These are phyloP conservation scores for Aspergillus hortae DNA, from an alignment of 2,329 filamentous ascomycete genomes.

Conservation along the genomic window DNA sequence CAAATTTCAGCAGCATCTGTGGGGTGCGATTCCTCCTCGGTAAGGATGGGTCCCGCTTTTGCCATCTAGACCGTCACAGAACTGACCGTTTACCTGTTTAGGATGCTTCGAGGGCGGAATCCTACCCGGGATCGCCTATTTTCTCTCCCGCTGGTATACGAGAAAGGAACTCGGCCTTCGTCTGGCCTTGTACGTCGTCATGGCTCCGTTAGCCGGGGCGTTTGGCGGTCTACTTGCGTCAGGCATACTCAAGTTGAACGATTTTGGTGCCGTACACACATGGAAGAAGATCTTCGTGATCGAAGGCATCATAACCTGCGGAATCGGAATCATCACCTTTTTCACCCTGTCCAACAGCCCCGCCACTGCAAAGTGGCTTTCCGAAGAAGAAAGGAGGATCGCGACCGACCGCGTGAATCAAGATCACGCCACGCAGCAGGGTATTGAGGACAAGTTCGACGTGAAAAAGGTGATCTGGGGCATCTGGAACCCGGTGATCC, in stretches of 20 bases:
- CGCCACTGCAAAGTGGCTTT: conserved; percentile 64
- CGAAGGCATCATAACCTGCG: conserved; percentile 63
- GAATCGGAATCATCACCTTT: conserved; percentile 59
- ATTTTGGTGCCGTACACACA: conserved; percentile 53
- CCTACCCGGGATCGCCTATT: conserved; percentile 71
- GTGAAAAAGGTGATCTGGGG: conserved; percentile 57
- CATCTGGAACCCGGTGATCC: conserved; percentile 61
- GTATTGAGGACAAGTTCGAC: conserved; percentile 63
- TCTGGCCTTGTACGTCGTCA: conserved; percentile 66
- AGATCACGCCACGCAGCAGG: conserved; percentile 60
- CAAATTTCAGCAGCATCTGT: background rate
- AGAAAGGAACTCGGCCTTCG: conserved; percentile 65
- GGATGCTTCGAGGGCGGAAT: conserved; percentile 71
- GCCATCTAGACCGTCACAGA: no score
- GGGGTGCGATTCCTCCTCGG: conserved; percentile 2
- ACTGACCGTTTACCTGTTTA: conserved; percentile 29
- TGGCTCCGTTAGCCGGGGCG: conserved; percentile 66
- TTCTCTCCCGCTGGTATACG: conserved; percentile 69
- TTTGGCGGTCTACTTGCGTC: conserved; percentile 66
- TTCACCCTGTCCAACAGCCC: conserved; percentile 66
- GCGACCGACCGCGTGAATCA: conserved; percentile 66
- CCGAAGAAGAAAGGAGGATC: conserved; percentile 62
- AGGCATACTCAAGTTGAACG: conserved; percentile 59
- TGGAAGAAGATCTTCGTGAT: conserved; percentile 72
- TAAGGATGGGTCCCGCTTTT: no score